Percentiles rank a stretch among this genome's conserved stretches.
phyloP scores from a whole-genome alignment of 2,329 filamentous ascomycete species.

The Plectosphaerella plurivora region DNA sequence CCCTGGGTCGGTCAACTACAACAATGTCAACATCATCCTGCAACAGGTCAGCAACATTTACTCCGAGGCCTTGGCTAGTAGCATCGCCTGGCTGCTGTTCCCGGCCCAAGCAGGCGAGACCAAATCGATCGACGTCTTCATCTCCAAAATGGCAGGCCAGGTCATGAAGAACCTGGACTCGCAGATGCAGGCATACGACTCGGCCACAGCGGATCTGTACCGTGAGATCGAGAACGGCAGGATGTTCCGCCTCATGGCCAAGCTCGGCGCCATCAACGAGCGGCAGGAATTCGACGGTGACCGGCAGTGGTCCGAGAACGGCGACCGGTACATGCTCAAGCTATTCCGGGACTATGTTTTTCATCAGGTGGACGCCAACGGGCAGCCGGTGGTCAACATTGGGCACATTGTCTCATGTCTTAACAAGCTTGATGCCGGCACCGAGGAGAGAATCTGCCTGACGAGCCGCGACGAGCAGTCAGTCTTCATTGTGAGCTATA shows the following conservation, averaged over 20 bases:
- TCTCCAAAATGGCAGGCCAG: constrained; percentile 73
- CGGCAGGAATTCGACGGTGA: constrained; percentile 79
- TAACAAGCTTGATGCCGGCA: constrained; percentile 89
- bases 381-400: constrained; percentile 77
- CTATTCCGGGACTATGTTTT: constrained; percentile 97
- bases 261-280: constrained; percentile 85
- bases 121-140: constrained; percentile 76
- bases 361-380: constrained; percentile 85
- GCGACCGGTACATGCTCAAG: constrained; percentile 88
- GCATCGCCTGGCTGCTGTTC: constrained; percentile 75
- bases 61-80: constrained; percentile 72
- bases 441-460: constrained; percentile 79
- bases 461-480: constrained; percentile 89
- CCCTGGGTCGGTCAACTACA: constrained; percentile 55
- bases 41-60: constrained; percentile 76
- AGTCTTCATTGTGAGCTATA: constrained; percentile 82
- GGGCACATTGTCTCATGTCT: constrained; percentile 83
- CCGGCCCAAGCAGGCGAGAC: constrained; percentile 49
- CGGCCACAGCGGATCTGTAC: constrained; percentile 65
- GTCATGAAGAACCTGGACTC: constrained; percentile 72
- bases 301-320: constrained; percentile 81
- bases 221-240: constrained; percentile 88
- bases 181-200: constrained; percentile 74
- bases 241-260: constrained; percentile 71
- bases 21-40: constrained; percentile 65